A percentile compares a stretch with the other conserved stretches of the same genome.
Evolutionary conservation across 345 rosid genomes (phyloP).

Genomic region (Diplotaxis tenuifolia): DNA sequence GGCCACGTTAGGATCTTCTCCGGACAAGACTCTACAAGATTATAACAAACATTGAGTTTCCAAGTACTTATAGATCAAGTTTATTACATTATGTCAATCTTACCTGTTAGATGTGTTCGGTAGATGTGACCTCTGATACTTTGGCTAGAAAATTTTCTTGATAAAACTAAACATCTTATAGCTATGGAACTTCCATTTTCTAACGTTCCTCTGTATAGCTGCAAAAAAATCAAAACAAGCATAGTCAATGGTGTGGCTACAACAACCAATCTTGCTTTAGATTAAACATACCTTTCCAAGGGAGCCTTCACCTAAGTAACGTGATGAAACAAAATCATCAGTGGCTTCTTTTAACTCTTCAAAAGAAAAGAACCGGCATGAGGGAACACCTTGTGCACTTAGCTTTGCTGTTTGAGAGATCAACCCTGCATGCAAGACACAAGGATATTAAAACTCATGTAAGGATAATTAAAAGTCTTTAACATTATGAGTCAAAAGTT

Average conservation of each 20-base stretch:
- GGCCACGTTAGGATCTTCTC: constrained; percentile 85
- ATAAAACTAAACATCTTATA: constrained; percentile 55
- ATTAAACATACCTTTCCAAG: constrained; percentile 66
- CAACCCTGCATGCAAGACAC: constrained; percentile 59
- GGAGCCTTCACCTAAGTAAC: constrained; percentile 75
- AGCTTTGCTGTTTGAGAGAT: constrained; percentile 74
- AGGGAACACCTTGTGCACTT: constrained; percentile 58
- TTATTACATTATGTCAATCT: constrained; percentile 16
- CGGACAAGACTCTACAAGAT: constrained; percentile 53
- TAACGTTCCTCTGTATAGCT: constrained; percentile 85
- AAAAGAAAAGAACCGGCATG: constrained; percentile 51
- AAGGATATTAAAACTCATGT: not conserved
- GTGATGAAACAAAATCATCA: constrained; percentile 57
- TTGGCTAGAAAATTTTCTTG: constrained; percentile 68
- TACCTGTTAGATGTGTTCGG: constrained; percentile 75
- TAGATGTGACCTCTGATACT: constrained; percentile 70
- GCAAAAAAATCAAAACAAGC: constrained; percentile 34
- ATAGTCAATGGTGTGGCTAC: not conserved
- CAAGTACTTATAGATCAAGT: constrained; percentile 1
- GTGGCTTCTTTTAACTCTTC: constrained; percentile 91
- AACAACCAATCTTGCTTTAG: constrained; percentile 9
- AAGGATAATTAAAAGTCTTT: not conserved
- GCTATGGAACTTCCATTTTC: constrained; percentile 74
- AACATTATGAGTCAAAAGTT: not conserved
- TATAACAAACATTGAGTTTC: constrained; percentile 14